Conservation (phyloP, 1,284 basidiomycete species). For the Blastosporella zonata region DNA sequence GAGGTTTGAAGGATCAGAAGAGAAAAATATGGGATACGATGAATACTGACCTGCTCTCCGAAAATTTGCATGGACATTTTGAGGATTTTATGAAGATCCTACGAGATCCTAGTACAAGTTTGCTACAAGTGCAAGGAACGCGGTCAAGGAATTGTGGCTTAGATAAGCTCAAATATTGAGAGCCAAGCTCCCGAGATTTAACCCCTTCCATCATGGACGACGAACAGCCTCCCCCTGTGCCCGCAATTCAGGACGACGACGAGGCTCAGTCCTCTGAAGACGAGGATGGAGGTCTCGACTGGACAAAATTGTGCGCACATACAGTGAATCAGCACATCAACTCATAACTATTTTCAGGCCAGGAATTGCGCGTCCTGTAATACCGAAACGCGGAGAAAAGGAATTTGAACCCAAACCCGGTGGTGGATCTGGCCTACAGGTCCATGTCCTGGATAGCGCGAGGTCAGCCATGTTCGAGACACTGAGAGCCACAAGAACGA, state of each 20-base stretch:
- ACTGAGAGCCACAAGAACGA: slow-evolving; percentile 68
- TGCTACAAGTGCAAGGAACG: neutral
- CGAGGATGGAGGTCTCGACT: slow-evolving; percentile 45
- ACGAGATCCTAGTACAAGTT: no score
- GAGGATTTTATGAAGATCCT: slow-evolving; percentile 2
- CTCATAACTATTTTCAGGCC: slow-evolving; percentile 27
- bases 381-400: slow-evolving; percentile 93
- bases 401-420: slow-evolving; percentile 86
- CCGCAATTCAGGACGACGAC: slow-evolving; percentile 33
- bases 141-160: slow-evolving; percentile 1
- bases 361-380: slow-evolving; percentile 43
- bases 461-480: slow-evolving; percentile 85
- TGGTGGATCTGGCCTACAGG: slow-evolving; percentile 78
- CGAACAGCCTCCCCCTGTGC: slow-evolving; percentile 4
- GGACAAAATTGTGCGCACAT: slow-evolving; percentile 40
- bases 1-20: slow-evolving; percentile 15
- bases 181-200: no score
- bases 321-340: slow-evolving; percentile 7
- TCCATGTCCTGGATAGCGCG: slow-evolving; percentile 67
- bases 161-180: slow-evolving; percentile 3
- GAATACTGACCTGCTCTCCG: slow-evolving; percentile 25
- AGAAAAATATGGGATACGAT: neutral
- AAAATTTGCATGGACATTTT: slow-evolving; percentile 34
- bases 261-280: slow-evolving; percentile 46
- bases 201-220: slow-evolving; percentile 6